phyloP scores from a whole-genome alignment of 257 asterid species.

The Dorcoceras hygrometricum region DNA sequence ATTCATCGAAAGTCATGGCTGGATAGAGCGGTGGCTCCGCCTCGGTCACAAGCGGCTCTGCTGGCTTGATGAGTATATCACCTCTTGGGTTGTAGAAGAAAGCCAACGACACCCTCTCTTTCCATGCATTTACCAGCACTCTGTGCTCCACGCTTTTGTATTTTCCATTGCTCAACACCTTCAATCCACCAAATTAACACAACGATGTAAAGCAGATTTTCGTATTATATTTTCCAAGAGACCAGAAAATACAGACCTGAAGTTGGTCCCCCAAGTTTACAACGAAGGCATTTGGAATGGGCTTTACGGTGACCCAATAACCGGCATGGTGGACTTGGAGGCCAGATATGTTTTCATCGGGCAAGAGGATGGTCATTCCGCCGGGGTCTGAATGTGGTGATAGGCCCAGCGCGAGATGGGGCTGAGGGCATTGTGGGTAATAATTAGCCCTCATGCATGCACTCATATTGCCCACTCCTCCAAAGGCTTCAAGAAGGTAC shows the following conservation, averaged over 20 bases:
- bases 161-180: constrained; percentile 61
- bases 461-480: constrained; percentile 49
- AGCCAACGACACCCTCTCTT: constrained; percentile 61
- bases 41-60: constrained; percentile 44
- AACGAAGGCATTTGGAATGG: constrained; percentile 64
- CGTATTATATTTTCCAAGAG: too few species aligned
- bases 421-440: constrained; percentile 95
- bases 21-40: constrained; percentile 41
- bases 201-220: neutral
- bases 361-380: constrained; percentile 76
- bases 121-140: constrained; percentile 56
- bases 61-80: constrained; percentile 50
- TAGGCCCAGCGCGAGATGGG: constrained; percentile 77
- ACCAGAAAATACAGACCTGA: constrained; percentile 37
- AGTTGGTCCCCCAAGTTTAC: constrained; percentile 85
- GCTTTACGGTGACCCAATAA: constrained; percentile 67
- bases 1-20: constrained; percentile 33
- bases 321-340: constrained; percentile 69
- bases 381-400: constrained; percentile 92
- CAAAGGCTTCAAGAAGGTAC: constrained; percentile 55
- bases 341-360: constrained; percentile 69
- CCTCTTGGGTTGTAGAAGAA: constrained; percentile 66
- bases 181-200: neutral
- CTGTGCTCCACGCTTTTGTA: constrained; percentile 72
- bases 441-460: constrained; percentile 76